Percentiles rank a stretch among this genome's conserved stretches.
These are phyloP conservation scores for Trichoderma hamatum DNA, from an alignment of 2,329 filamentous ascomycete genomes.

Conservation along the genomic window DNA sequence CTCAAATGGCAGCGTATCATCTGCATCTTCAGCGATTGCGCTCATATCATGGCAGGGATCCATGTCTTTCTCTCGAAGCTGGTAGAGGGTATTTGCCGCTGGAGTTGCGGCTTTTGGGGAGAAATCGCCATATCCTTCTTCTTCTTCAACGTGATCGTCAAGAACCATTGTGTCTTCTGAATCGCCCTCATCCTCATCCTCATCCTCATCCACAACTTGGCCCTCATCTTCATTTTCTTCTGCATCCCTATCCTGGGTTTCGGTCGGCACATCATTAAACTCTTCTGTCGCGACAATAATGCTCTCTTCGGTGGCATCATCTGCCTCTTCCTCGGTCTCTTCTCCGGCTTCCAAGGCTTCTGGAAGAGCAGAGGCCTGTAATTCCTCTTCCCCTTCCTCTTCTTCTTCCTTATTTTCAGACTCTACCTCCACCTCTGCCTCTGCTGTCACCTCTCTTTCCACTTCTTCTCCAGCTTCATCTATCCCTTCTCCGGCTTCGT, in stretches of 20 bases:
- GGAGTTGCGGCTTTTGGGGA: conserved; percentile 13
- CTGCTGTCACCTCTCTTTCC: neutral
- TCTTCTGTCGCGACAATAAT: conserved; percentile 14
- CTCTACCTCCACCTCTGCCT: conserved; percentile 36
- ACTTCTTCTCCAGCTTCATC: neutral
- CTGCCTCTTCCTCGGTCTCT: conserved; percentile 16
- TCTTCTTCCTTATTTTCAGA: conserved; percentile 28
- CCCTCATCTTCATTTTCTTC: conserved; percentile 26
- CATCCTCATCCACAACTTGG: conserved; percentile 3
- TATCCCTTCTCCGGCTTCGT: neutral
- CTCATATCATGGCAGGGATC: conserved; percentile 47
- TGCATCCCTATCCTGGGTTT: conserved; percentile 24
- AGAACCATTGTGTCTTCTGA: conserved; percentile 33
- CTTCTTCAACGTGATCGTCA: conserved; percentile 31
- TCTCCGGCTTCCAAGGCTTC: conserved; percentile 19
- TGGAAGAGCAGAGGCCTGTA: neutral
- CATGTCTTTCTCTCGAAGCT: conserved; percentile 53
- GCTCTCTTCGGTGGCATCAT: conserved; percentile 30
- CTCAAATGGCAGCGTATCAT: conserved; percentile 47
- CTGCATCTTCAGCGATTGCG: conserved; percentile 60
- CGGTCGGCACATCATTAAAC: neutral
- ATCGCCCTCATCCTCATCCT: conserved; percentile 28
- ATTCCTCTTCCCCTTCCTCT: neutral
- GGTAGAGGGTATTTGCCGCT: conserved; percentile 34
- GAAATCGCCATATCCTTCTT: conserved; percentile 28